Evolutionary conservation across 1,284 basidiomycete genomes (phyloP).

Genomic region (Ceratobasidium sp.): DNA sequence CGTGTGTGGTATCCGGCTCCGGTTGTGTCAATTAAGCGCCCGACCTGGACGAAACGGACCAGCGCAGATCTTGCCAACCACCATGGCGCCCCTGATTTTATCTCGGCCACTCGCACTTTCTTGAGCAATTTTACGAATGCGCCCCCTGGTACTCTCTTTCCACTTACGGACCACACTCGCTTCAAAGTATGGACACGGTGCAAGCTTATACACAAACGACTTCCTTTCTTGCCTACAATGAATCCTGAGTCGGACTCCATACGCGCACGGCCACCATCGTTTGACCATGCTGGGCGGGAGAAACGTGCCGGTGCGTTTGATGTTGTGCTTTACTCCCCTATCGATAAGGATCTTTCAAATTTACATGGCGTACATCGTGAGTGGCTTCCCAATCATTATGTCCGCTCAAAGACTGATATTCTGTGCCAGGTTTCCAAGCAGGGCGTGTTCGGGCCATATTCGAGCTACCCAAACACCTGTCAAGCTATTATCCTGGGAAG

Average conservation of each 20-base stretch:
- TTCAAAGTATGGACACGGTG: background rate
- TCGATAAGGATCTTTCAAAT: background rate
- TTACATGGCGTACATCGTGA: background rate
- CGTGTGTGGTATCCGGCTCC: conserved; percentile 4
- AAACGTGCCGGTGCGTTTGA: background rate
- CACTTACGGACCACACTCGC: background rate
- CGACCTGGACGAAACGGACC: background rate
- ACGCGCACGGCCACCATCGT: background rate
- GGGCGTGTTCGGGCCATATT: conserved; percentile 14
- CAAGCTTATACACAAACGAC: background rate
- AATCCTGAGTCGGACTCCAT: background rate
- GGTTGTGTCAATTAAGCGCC: conserved; percentile 4
- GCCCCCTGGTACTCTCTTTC: too few relatives aligned
- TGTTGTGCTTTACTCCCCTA: background rate
- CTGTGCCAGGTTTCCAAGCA: conserved; percentile 4
- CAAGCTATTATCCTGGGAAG: background rate
- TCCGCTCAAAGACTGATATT: background rate
- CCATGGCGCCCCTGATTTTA: background rate
- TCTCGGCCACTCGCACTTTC: background rate
- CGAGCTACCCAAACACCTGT: background rate
- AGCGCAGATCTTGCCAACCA: background rate
- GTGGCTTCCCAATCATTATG: too few relatives aligned
- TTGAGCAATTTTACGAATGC: background rate
- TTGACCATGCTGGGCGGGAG: background rate
- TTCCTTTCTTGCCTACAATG: background rate